Conservation (phyloP, 2,329 filamentous ascomycete species). For the Tolypocladium capitatum region DNA sequence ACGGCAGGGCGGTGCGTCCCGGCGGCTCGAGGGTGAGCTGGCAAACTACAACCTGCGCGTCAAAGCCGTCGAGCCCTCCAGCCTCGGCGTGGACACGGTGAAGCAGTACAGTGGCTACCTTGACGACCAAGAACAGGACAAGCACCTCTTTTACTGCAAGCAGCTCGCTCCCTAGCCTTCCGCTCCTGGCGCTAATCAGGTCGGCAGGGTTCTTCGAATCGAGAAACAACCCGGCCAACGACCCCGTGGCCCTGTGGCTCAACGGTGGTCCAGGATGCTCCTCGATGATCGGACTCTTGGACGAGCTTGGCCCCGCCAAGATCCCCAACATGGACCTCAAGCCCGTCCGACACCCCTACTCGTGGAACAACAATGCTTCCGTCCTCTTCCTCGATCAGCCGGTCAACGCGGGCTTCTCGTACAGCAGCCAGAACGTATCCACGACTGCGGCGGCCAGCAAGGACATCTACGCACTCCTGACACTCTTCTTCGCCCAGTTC, state of each 20-base stretch:
- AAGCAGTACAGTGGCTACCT: constrained; percentile 98
- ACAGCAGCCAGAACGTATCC: constrained; percentile 61
- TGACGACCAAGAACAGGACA: constrained; percentile 88
- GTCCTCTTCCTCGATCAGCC: constrained; percentile 61
- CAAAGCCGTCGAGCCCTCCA: constrained; percentile 76
- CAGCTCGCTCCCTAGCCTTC: constrained; percentile 5
- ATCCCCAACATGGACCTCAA: constrained; percentile 29
- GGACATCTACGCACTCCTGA: constrained; percentile 90
- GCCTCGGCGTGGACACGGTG: constrained; percentile 76
- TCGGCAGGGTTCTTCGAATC: constrained; percentile 42
- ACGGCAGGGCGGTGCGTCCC: not conserved
- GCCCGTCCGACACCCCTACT: constrained; percentile 39
- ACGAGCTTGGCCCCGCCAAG: constrained; percentile 67
- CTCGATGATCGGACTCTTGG: constrained; percentile 33
- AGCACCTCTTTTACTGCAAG: constrained; percentile 97
- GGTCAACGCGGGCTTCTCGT: constrained; percentile 21
- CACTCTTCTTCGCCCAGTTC: constrained; percentile 97
- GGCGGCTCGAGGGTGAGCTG: constrained; percentile 70
- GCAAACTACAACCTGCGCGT: constrained; percentile 77
- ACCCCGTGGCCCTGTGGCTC: constrained; percentile 42
- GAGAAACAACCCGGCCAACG: constrained; percentile 21
- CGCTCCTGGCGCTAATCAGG: not conserved
- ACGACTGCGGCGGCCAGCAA: constrained; percentile 92
- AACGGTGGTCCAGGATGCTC: constrained; percentile 21
- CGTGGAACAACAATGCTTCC: constrained; percentile 50